A percentile compares a stretch with the other conserved stretches of the same genome.
Conservation (phyloP, 179 eudicot genomes). For the Amaranthus tricolor region DNA sequence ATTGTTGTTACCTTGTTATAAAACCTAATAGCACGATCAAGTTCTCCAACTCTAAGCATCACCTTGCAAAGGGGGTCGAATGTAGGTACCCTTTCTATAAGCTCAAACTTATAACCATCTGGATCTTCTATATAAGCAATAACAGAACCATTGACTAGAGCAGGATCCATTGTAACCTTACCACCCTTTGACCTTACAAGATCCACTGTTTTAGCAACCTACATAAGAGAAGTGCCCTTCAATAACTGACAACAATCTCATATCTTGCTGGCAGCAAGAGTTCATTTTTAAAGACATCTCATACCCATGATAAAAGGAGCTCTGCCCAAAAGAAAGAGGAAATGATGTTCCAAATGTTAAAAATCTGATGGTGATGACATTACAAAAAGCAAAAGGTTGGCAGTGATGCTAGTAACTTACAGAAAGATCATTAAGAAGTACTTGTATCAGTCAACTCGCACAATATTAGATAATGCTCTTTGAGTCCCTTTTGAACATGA, state of each 20-base stretch:
- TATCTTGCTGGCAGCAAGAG: background rate
- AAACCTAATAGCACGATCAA: slow-evolving; percentile 55
- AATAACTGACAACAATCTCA: slow-evolving; percentile 13
- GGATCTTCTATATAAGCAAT: slow-evolving; percentile 59
- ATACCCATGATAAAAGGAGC: background rate
- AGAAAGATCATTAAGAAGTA: background rate
- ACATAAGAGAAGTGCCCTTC: background rate
- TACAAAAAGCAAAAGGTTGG: background rate
- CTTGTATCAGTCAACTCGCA: background rate
- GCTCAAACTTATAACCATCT: slow-evolving; percentile 64
- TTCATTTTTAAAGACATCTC: background rate
- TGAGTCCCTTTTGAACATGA: too few species aligned
- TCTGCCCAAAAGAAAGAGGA: background rate
- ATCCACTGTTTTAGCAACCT: slow-evolving; percentile 58
- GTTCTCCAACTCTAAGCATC: slow-evolving; percentile 70
- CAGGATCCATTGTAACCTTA: slow-evolving; percentile 58
- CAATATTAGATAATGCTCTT: too few species aligned
- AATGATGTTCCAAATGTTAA: background rate
- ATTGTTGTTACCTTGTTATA: slow-evolving; percentile 47
- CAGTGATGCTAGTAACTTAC: background rate
- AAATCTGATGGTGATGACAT: background rate
- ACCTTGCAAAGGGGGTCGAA: slow-evolving; percentile 62
- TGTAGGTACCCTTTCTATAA: slow-evolving; percentile 45
- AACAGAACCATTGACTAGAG: slow-evolving; percentile 45
- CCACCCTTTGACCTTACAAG: slow-evolving; percentile 64